Conservation (phyloP, 768 basidiomycete genomes). For the Kwoniella europaea region DNA sequence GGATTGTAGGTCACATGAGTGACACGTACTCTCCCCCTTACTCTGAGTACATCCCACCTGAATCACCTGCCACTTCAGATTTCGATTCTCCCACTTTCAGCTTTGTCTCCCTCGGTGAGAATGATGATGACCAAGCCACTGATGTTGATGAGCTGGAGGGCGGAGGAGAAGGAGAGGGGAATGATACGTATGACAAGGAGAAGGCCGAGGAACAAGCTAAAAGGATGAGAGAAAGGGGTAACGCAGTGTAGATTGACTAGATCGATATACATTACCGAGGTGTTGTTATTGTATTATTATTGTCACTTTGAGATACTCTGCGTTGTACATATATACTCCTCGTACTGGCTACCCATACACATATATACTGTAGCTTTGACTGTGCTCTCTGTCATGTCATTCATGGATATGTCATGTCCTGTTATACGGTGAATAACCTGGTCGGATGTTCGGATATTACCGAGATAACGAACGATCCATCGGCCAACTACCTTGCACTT, state of each 20-base stretch:
- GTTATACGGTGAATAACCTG: conserved; percentile 13
- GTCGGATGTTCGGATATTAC: conserved; percentile 5
- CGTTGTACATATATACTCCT: too few species aligned
- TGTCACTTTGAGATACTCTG: too few species aligned
- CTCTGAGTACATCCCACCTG: conserved; percentile 1
- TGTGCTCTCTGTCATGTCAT: neutral
- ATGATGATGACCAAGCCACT: conserved; percentile 9
- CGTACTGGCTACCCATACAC: too few species aligned
- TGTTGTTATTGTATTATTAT: too few species aligned
- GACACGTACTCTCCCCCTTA: conserved; percentile 14
- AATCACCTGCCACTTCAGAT: conserved; percentile 19
- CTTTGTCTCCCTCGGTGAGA: conserved; percentile 17
- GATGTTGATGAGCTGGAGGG: neutral
- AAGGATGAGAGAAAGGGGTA: conserved; percentile 11
- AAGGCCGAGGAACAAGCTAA: conserved; percentile 33
- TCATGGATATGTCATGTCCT: neutral
- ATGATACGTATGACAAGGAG: conserved; percentile 25
- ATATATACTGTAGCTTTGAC: too few species aligned
- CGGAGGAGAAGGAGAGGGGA: neutral
- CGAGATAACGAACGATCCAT: conserved; percentile 11
- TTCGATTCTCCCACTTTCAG: conserved; percentile 22
- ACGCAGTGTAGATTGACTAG: neutral
- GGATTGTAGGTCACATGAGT: neutral
- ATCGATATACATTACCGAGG: too few species aligned
- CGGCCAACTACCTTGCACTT: conserved; percentile 9